Conservation (phyloP, 2,329 filamentous ascomycete species). For the Pseudogymnoascus sp. region DNA sequence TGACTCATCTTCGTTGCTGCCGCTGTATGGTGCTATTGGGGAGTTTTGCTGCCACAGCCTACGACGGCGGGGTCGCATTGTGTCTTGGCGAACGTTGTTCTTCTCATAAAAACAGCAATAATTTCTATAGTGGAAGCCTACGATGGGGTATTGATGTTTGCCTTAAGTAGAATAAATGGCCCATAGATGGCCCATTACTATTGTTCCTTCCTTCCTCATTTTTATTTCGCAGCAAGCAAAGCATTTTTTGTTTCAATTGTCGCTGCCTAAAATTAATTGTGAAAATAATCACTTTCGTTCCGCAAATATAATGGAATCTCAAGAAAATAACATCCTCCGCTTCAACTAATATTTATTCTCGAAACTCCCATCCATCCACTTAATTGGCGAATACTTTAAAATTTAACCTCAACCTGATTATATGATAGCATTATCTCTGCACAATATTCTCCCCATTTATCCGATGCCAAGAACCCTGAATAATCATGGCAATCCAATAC, state of each 20-base stretch:
- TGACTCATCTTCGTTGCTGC: background rate
- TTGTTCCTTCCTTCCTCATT: background rate
- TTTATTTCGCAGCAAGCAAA: background rate
- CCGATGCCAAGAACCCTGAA: background rate
- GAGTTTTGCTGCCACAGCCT: background rate
- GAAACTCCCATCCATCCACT: background rate
- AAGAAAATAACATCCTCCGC: background rate
- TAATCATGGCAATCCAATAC: background rate
- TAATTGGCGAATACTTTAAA: background rate
- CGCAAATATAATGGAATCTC: too few species aligned
- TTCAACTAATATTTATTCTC: background rate
- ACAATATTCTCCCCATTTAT: background rate
- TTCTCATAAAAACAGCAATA: background rate
- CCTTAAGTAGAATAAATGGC: background rate
- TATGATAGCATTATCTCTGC: background rate
- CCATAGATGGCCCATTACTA: background rate
- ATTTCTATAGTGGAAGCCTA: background rate
- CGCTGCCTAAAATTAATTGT: background rate
- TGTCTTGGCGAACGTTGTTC: background rate
- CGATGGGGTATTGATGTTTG: background rate
- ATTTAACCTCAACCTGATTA: background rate
- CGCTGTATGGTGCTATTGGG: background rate
- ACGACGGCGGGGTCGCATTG: background rate
- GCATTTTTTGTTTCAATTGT: background rate
- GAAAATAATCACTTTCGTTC: background rate